A percentile compares a stretch with the other conserved stretches of the same genome.
Conservation (phyloP, 352 stramenopile genomes). For the Phytophthora litchii region DNA sequence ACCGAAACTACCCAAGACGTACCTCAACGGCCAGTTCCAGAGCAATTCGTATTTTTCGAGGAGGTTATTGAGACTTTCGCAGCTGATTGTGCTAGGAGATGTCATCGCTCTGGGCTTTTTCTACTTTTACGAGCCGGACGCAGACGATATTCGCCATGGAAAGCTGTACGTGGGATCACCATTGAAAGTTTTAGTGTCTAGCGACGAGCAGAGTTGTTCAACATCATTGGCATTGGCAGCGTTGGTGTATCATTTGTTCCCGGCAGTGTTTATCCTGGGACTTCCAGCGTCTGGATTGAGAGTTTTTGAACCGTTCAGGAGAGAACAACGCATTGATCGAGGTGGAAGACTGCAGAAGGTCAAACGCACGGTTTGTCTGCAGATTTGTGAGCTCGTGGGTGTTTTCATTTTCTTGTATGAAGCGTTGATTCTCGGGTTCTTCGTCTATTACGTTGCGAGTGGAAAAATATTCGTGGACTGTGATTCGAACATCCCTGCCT, state of each 20-base stretch:
- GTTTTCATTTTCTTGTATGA: slow-evolving; percentile 64
- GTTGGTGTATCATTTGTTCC: slow-evolving; percentile 76
- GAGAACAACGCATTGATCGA: slow-evolving; percentile 66
- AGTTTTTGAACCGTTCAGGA: slow-evolving; percentile 75
- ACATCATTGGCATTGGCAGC: slow-evolving; percentile 61
- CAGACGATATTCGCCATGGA: slow-evolving; percentile 33
- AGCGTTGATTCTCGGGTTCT: slow-evolving; percentile 47
- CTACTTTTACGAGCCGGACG: slow-evolving; percentile 51
- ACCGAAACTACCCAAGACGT: slow-evolving; percentile 41
- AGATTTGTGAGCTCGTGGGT: slow-evolving; percentile 76
- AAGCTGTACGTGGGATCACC: slow-evolving; percentile 55
- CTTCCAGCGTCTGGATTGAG: slow-evolving; percentile 67
- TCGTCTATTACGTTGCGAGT: slow-evolving; percentile 64
- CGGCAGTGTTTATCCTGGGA: slow-evolving; percentile 62
- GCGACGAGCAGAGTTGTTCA: slow-evolving; percentile 45
- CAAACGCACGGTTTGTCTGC: slow-evolving; percentile 78
- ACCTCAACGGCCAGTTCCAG: slow-evolving; percentile 66
- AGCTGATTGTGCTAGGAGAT: slow-evolving; percentile 67
- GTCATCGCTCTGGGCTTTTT: slow-evolving; percentile 61
- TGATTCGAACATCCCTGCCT: slow-evolving; percentile 45
- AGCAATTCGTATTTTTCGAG: slow-evolving; percentile 87
- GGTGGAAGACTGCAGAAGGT: slow-evolving; percentile 72
- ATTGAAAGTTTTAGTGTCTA: slow-evolving; percentile 46
- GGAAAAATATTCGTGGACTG: slow-evolving; percentile 63
- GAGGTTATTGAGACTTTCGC: slow-evolving; percentile 57